Base-by-base conservation (phyloP, 129 eudicot species). In the Calendula officinalis region DNA sequence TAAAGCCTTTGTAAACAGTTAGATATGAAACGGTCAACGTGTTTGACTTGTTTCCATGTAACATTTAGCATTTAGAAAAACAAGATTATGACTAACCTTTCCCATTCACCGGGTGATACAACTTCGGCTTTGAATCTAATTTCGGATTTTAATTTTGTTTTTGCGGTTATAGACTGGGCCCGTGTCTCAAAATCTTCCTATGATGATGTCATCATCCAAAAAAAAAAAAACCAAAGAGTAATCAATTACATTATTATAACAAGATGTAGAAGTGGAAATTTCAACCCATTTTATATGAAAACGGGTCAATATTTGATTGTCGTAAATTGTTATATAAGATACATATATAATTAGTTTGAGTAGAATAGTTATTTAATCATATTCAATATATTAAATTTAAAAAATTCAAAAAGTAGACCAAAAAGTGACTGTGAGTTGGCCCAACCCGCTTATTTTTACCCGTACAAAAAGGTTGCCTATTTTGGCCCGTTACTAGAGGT, bases 101-200 rank as follows among this genome's bases (percentile, higher is more conserved):
- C 96, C 99, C 99, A 94, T 72, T 94, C 97, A 34, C 38, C 77
- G 4, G 95, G 82, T 53, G 99, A 86, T 45, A 86, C 97, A 16
- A 79, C 92, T 68, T 94, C 97, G 1, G 96, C 99, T 65, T 79
- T 87, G 75, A 88, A 94, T 16, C 99, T 85, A 43, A 86, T 68
- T 82, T 88, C 96, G 43, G 99, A 82, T 73, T 88, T 83, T 67
- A 94, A 54, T 66, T 82, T 88, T 36, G 99, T 81, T 79, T 94
- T 84, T 22, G 89, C 85, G 10, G 95, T 79, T 72, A 94, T 69
- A 8, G 99, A 88, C 71, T 74, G 87, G 60, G 99, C 79, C 2
- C 96, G 83, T 54, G 84, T 40, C 67, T 94, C 99, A 78, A 94
- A 94, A 56, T 86, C 97, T 75, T 94, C 97, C 99, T 94, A 69